Base-by-base conservation (phyloP, 352 stramenopile genomes). In the Peronosclerospora sorghi region DNA sequence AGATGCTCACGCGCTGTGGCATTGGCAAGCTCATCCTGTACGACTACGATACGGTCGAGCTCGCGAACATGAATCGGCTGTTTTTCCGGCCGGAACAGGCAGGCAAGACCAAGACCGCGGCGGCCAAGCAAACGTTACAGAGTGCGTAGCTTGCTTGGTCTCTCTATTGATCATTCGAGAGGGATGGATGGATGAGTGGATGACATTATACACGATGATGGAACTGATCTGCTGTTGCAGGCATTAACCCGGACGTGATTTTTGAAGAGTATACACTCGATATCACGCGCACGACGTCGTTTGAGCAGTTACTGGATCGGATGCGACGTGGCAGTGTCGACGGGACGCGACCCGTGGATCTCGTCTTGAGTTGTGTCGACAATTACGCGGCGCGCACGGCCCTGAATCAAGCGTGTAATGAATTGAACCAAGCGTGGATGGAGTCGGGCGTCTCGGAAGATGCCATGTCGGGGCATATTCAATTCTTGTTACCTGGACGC, bases 1-100 rank as follows among this genome's bases (percentile, higher is more conserved):
- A 95, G 59, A 95, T 95, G 83, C 69, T 95, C 45, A 87, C 77
- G 41, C 81, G 83, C 32, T 95, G 83, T 51, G 83, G 83, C 52
- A 78, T 94, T 41, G 83, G 83, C 45, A 93, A 93, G 55, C 71
- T 95, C 47, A 71, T 95, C 48, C 71, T 95, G 53, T 90, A 89
- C 52, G 83, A 95, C 62, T 95, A 93, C 55, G 83, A 95, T 57
- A 83, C 59, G 19, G 83, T 95, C 35, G 83, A 94, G 63, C 68
- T 94, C 41, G 83, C 77, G 40, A 95, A 95, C 46, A 95, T 95
- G 83, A 95, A 95, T 56, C 81, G 83, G 24, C 58, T 95, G 23
- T 95, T 95, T 64, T 95, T 94, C 53, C 78, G 79, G 3, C 82
- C 82, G 2, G 73, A 90, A 46, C 82, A 95, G 50, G 79, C 73